A percentile compares a stretch with the other conserved stretches of the same genome.
phyloP scores from a whole-genome alignment of 2,329 filamentous ascomycete genomes.

The Beauveria rudraprayagi region DNA sequence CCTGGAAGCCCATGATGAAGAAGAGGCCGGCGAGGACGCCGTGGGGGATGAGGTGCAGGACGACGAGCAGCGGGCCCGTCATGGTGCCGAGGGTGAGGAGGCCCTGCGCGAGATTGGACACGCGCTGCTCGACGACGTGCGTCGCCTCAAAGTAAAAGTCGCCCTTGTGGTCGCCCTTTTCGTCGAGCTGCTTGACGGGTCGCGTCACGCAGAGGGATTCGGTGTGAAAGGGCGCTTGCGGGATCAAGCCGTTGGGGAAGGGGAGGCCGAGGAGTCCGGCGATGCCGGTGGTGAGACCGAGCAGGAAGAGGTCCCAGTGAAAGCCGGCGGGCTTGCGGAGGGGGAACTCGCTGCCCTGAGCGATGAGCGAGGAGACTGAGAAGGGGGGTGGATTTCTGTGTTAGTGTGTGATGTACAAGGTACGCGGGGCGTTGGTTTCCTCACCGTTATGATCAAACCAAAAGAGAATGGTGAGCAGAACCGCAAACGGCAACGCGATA shows the following conservation, averaged over 20 bases:
- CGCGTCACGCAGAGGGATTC: slow-evolving; percentile 67
- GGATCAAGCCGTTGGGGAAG: slow-evolving; percentile 76
- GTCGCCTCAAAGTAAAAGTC: slow-evolving; percentile 43
- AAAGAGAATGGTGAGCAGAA: slow-evolving; percentile 76
- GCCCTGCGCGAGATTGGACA: slow-evolving; percentile 71
- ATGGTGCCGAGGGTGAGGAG: slow-evolving; percentile 73
- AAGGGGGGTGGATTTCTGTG: background rate
- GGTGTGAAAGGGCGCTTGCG: slow-evolving; percentile 77
- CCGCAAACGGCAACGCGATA: slow-evolving; percentile 76
- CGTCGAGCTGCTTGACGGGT: slow-evolving; percentile 42
- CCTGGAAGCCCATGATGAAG: slow-evolving; percentile 78
- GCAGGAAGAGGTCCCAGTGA: slow-evolving; percentile 77
- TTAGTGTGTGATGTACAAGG: too few species aligned
- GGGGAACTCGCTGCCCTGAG: slow-evolving; percentile 75
- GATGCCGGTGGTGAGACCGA: slow-evolving; percentile 68
- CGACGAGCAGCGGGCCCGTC: slow-evolving; percentile 63
- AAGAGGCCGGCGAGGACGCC: slow-evolving; percentile 74
- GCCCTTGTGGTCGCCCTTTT: slow-evolving; percentile 47
- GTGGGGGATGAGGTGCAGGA: slow-evolving; percentile 71
- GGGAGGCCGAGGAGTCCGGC: slow-evolving; percentile 70
- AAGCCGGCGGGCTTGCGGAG: slow-evolving; percentile 75
- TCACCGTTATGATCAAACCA: slow-evolving; percentile 84
- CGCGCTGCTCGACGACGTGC: slow-evolving; percentile 69
- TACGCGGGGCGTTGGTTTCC: slow-evolving; percentile 12
- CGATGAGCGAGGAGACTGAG: slow-evolving; percentile 70